Evolutionary conservation across 495 filamentous ascomycete species (phyloP), one percentile per base, ranked within the genome.

Genomic region (Annulohypoxylon nitens): DNA sequence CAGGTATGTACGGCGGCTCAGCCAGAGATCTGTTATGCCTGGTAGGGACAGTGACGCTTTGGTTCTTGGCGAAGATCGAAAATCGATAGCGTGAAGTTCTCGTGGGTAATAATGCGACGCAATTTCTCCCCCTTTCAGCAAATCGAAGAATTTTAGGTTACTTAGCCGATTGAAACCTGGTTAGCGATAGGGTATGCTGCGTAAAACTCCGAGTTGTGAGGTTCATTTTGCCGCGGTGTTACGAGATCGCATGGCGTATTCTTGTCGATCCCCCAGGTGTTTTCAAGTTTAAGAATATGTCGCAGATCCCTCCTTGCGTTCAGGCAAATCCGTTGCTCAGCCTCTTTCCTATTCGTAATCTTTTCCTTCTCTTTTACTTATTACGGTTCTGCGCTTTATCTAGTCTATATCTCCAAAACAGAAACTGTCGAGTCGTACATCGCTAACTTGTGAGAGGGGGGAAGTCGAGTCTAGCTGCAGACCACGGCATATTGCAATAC

Each of bases 251-350:
- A 62, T 57, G 61, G 61, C 23, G 60, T 57, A 64, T 61, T 57
- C 10, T 36, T 58, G 61, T 69, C 61, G 70, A 73, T 73, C 61
- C 53, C 50, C 37, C 47, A 48, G 57, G 36, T 50, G 66, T 62
- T 69, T 69, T 62, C 64, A 54, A 33, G 70, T 67, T 69, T 61
- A 37, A 39, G 54, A 61, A 55, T 33, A 59, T 67, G 70, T 67
- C 70, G 61, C 65, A 73, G 37, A 61, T 66, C 60, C 60, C 48
- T 47, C 53, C 59, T 37, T 69, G 57, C 50, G 61, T 57, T 55
- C 37, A 47, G 36, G 48, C 41, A 47, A 66, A 47, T 41, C 30
- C 5, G 14, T 60, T 18, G 61, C 48, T 43, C 43, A 51, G 61
- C 71, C 48, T 47, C 51, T 65, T 74, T 53, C 34, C 30, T 57